A percentile compares a stretch with the other conserved stretches of the same genome.
These are phyloP conservation scores for Jamesozyma gamospora DNA, from an alignment of 805 yeast species.

Conservation along the genomic window DNA sequence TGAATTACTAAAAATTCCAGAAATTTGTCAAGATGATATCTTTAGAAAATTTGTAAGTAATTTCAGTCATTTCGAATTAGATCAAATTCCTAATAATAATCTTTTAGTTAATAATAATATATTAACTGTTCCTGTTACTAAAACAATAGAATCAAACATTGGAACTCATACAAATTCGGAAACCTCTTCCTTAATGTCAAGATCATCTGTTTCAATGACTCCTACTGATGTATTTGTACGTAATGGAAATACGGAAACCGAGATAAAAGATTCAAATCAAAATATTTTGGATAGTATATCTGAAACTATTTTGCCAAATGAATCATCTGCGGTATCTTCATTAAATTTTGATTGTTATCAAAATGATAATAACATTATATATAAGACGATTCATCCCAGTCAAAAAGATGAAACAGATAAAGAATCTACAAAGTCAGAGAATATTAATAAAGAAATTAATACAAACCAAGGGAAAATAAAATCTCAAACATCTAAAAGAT, in stretches of 20 bases:
- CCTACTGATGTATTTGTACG: neutral
- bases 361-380: neutral
- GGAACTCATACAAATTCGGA: neutral
- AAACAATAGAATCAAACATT: neutral
- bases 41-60: constrained; percentile 66
- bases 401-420: neutral
- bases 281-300: too few relatives aligned
- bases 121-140: neutral
- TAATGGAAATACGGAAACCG: too few relatives aligned
- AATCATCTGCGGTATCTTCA: too few relatives aligned
- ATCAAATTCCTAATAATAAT: too few relatives aligned
- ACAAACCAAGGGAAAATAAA: too few relatives aligned
- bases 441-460: neutral
- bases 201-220: neutral
- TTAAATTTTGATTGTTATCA: neutral
- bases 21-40: constrained; percentile 61
- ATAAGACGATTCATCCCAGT: neutral
- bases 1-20: constrained; percentile 46
- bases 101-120: too few relatives aligned
- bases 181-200: constrained; percentile 1
- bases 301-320: too few relatives aligned
- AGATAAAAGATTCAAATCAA: too few relatives aligned
- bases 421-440: too few relatives aligned
- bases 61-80: neutral
- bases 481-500: constrained; percentile 15